phyloP scores from a whole-genome alignment of 2,329 filamentous ascomycete species.

The Aphanocladium album region DNA sequence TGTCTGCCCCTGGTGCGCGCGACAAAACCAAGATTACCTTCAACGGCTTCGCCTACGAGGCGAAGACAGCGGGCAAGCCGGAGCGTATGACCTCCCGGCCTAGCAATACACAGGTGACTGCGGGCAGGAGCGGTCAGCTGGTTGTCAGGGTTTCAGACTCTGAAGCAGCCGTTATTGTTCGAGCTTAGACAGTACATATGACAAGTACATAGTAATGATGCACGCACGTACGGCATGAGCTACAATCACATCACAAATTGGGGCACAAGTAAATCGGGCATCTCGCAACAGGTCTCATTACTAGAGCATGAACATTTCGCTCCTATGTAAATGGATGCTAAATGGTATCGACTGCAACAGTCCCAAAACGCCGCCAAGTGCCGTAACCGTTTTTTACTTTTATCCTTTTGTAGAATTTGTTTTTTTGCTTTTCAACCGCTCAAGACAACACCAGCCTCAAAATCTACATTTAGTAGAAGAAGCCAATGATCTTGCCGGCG shows the following conservation, averaged over 20 bases:
- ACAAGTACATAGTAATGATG: not conserved
- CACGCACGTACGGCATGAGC: not conserved
- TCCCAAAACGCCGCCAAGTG: conserved; percentile 34
- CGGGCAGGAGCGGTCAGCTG: conserved; percentile 14
- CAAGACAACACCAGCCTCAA: conserved; percentile 12
- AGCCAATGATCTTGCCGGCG: conserved; percentile 97
- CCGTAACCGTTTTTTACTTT: conserved; percentile 22
- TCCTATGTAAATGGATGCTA: conserved; percentile 26
- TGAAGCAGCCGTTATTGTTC: conserved; percentile 18
- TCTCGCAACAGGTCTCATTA: conserved; percentile 30
- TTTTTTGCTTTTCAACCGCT: conserved; percentile 15
- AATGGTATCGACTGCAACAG: conserved; percentile 32
- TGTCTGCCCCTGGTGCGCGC: conserved; percentile 17
- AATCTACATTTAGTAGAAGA: conserved; percentile 77
- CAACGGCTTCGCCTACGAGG: conserved; percentile 19
- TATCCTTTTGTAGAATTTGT: conserved; percentile 10
- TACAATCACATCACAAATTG: not conserved
- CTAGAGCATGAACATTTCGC: conserved; percentile 28
- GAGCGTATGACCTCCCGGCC: conserved; percentile 5
- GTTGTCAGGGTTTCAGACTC: conserved; percentile 17
- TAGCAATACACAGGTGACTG: conserved; percentile 11
- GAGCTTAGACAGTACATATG: not conserved
- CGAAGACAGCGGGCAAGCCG: conserved; percentile 14
- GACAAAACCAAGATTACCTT: conserved; percentile 18
- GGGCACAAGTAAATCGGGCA: conserved; percentile 11